Evolutionary conservation across 1,284 basidiomycete genomes (phyloP).

Genomic region (Tilletiopsis washingtonensis): DNA sequence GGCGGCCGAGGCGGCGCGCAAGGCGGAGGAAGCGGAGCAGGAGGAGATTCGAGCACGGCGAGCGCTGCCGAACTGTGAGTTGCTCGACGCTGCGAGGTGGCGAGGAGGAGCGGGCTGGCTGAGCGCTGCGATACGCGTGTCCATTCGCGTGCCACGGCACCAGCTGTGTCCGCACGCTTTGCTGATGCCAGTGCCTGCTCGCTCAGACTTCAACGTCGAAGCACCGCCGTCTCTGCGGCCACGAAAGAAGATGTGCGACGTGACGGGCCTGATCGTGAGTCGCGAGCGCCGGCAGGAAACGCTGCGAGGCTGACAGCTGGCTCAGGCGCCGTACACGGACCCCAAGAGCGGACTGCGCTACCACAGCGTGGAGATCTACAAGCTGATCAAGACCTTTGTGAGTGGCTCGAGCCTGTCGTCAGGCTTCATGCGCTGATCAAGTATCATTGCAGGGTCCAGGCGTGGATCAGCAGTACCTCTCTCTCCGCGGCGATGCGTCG

Average conservation of each 20-base stretch:
- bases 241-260: slow-evolving; percentile 71
- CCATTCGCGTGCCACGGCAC: no score
- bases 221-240: slow-evolving; percentile 74
- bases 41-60: no score
- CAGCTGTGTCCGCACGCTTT: not conserved
- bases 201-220: slow-evolving; percentile 68
- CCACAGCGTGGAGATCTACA: slow-evolving; percentile 77
- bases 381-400: slow-evolving; percentile 69
- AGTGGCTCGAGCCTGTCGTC: slow-evolving; percentile 39
- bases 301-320: not conserved
- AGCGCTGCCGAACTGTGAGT: slow-evolving; percentile 2
- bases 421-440: not conserved
- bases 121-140: no score
- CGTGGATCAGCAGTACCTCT: slow-evolving; percentile 40
- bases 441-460: slow-evolving; percentile 23
- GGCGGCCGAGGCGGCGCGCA: not conserved
- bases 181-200: not conserved
- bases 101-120: no score
- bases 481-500: slow-evolving; percentile 35
- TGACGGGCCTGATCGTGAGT: slow-evolving; percentile 70
- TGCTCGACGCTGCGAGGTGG: no score
- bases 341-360: slow-evolving; percentile 71
- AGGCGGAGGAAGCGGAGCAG: not conserved
- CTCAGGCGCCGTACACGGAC: slow-evolving; percentile 72
- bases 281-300: no score